Conservation (phyloP, 176 grass and related monocot species). For the Elymus sibiricus region DNA sequence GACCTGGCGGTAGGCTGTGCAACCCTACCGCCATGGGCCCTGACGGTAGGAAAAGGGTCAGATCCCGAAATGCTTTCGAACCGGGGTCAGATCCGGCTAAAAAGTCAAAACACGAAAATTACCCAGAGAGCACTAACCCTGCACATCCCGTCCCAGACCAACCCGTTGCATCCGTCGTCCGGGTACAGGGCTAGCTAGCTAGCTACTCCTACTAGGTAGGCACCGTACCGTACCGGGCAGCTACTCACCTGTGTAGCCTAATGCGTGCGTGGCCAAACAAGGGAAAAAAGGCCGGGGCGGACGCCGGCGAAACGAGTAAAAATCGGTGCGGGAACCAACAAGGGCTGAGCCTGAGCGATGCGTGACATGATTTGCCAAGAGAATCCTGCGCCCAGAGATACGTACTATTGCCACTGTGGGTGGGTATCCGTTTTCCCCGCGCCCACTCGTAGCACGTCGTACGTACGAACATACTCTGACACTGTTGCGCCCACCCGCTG, state of each 20-base stretch:
- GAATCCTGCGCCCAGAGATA: slow-evolving; percentile 50
- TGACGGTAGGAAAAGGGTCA: too few relatives aligned
- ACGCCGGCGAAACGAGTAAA: background rate
- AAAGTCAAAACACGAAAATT: too few relatives aligned
- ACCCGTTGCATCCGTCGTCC: background rate
- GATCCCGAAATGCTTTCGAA: too few relatives aligned
- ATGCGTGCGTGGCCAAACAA: slow-evolving; percentile 40
- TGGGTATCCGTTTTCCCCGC: too few relatives aligned
- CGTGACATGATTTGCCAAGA: slow-evolving; percentile 23
- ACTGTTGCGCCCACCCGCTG: background rate
- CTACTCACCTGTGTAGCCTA: background rate
- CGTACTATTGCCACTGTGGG: background rate
- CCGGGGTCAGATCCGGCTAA: too few relatives aligned
- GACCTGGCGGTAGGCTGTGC: too few relatives aligned
- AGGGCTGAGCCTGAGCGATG: background rate
- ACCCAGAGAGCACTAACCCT: slow-evolving; percentile 6
- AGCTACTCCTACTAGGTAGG: too few relatives aligned
- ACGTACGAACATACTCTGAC: background rate
- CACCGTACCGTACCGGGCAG: background rate
- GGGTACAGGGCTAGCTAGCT: background rate
- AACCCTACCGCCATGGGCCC: too few relatives aligned
- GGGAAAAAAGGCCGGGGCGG: slow-evolving; percentile 31
- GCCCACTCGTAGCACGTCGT: background rate
- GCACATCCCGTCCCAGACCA: slow-evolving; percentile 1
- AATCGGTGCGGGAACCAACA: background rate